Base-by-base conservation (phyloP, 176 grass and related monocot genomes). In the Juncus inflexus region DNA sequence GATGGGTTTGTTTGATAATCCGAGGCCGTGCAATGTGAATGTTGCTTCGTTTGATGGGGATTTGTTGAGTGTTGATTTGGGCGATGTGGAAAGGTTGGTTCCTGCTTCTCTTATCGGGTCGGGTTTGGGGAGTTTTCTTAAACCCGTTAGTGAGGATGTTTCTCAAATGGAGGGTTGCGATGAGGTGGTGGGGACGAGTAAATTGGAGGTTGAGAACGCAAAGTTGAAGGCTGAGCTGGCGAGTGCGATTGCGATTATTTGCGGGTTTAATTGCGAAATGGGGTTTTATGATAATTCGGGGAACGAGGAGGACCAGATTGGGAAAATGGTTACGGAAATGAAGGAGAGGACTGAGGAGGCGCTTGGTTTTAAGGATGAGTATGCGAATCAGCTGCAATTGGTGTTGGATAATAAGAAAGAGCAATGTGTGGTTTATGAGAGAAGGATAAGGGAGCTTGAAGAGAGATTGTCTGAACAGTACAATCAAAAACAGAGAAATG, bases 161-260 rank as follows among this genome's bases (percentile, higher is more conserved):
- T 57, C 38, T 7, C 51, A 71, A 55, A 75, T 90, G 2, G 80
- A 76, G 47, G 64, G 41, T 60, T 86, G 75, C 50, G 85, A 92
- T 50, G 69, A 75, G 42, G 83, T 91, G 9, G 83, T 80, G 67
- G 95, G 95, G 63, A 99, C 89, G 36, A 84, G 95, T 69, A 92
- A 80, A 63, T 45, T 99, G 43, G 95, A 99, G 86, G 86, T 99
- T 51, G 95, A 99, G 58, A 99, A 99, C 51, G 89, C 83, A 52
- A 89, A 64, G 64, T 84, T 99, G 72, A 99, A 94, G 75, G 89
- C 89, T 36, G 89, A 94, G 28, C 89, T 99, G 81, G 95, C 95
- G 79, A 92, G 85, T 50, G 86, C 85, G 37, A 94, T 99, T 86
- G 89, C 76, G 11, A 52, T 78, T 55, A 69, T 94, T 15, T 99